Evolutionary conservation across 2,329 filamentous ascomycete species (phyloP), one percentile per base, ranked within the genome.

Genomic region (Cordyceps farinosa): DNA sequence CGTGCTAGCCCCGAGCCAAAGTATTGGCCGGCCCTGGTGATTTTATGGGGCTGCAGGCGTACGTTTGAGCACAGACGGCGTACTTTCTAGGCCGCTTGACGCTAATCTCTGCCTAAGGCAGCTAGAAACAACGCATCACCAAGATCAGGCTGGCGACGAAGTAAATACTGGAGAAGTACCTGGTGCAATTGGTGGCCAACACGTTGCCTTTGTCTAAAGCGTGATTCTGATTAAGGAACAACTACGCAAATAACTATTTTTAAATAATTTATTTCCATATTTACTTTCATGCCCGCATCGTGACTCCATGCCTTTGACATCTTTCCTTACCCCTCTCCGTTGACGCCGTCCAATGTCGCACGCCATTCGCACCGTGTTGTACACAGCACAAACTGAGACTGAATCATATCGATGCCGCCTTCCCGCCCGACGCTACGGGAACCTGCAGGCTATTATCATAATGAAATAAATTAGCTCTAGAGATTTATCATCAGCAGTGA

Each of bases 51-150:
- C 15, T 7, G 0, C 1, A 5, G 10, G 60, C 60, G 60, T 62
- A 62, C 2, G 17, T 42, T 36, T 62, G 32, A 56, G 60, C 51
- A 47, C 45, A 34, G 44, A 3, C 52, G 32, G 60, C 52, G 60
- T 51, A 62, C 17, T 62, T 62, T n/a, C 13, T 40, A 45, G 60
- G 32, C 60, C 60, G 60, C 60, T 51, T 51, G 60, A 34, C 56
- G 17, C 42, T 62, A 55, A 34, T 62, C 27, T 55, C 40, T 55
- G 60, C 60, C 60, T 62, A 56, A 62, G 60, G 60, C 60, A 62
- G 40, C 60, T 27, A 62, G 40, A 61, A 52, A 61, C 7, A n/a
- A 15, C 17, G n/a, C 56, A 60, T 38, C 11, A n/a, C 22, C 38
- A n/a, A n/a, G n/a, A 64, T 17, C 44, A 40, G 34, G 45, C 36